Percentiles rank a stretch among this genome's conserved stretches.
Conservation (phyloP, 2,329 filamentous ascomycete genomes). For the Orbilia brochopaga region DNA sequence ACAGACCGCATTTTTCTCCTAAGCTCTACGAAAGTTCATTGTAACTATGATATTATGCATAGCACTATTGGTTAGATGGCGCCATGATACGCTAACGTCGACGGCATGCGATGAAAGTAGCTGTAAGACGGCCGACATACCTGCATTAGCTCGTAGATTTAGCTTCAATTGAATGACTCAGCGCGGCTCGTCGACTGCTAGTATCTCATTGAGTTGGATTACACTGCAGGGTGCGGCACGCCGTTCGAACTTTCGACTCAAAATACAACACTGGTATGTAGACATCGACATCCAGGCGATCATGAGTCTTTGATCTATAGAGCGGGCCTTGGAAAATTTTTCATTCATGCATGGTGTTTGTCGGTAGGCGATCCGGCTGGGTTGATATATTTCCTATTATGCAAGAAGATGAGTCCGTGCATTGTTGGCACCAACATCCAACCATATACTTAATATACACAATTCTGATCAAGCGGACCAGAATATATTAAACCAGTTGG, state of each 20-base stretch:
- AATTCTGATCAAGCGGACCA: no score
- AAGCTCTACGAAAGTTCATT: no score
- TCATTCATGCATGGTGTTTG: not conserved
- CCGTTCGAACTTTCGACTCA: not conserved
- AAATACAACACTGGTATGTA: not conserved
- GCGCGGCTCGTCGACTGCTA: not conserved
- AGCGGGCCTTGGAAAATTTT: not conserved
- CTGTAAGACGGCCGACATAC: not conserved
- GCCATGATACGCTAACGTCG: no score
- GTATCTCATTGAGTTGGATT: constrained; percentile 25
- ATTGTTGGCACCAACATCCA: no score
- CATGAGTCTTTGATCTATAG: not conserved
- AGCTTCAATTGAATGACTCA: not conserved
- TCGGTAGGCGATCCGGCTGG: not conserved
- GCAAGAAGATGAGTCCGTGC: not conserved
- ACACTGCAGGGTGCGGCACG: constrained; percentile 18
- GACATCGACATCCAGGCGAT: not conserved
- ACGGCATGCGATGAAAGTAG: not conserved
- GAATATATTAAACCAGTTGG: no score
- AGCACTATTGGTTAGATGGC: no score
- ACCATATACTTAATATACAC: no score
- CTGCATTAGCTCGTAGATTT: not conserved
- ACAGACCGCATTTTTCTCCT: no score
- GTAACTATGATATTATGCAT: no score
- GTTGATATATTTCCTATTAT: constrained; percentile 3